Percentiles rank a stretch among this genome's conserved stretches.
Conservation (phyloP, 345 rosid species). For the Pseudoturritis turrita region DNA sequence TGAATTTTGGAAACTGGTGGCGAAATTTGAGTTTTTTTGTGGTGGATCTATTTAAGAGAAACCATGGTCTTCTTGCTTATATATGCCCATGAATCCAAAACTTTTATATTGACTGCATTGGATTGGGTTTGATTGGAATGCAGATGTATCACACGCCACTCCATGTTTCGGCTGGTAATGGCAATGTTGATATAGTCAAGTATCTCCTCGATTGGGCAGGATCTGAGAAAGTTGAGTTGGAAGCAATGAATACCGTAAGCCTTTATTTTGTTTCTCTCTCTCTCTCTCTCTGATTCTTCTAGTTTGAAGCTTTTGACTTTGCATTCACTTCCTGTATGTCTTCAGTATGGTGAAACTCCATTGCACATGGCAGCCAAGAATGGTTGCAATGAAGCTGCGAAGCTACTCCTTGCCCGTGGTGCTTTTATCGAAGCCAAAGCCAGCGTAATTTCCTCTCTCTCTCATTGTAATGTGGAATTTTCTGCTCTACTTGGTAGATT, state of each 20-base stretch:
- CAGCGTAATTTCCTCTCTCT: constrained; percentile 34
- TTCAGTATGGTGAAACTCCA: constrained; percentile 98
- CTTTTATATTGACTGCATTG: not conserved
- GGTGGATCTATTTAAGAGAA: not conserved
- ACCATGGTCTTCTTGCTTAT: too few species aligned
- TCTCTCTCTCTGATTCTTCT: not conserved
- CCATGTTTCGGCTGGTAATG: constrained; percentile 87
- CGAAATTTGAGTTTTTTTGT: not conserved
- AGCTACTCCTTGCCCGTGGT: constrained; percentile 76
- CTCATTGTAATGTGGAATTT: too few species aligned
- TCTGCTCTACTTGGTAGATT: too few species aligned
- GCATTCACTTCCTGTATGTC: not conserved
- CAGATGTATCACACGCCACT: constrained; percentile 99
- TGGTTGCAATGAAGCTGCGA: constrained; percentile 81
- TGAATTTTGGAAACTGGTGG: not conserved
- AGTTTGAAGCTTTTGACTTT: not conserved
- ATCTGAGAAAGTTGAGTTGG: constrained; percentile 69
- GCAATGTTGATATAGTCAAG: constrained; percentile 65
- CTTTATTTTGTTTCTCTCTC: not conserved
- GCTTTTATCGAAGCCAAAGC: constrained; percentile 91
- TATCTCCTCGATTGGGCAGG: constrained; percentile 72
- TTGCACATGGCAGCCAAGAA: constrained; percentile 99
- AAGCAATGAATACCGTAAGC: constrained; percentile 78
- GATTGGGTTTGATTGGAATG: constrained; percentile 23
- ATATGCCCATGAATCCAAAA: too few species aligned